A percentile compares a stretch with the other conserved stretches of the same genome.
Evolutionary conservation across 1,139 yeast genomes (phyloP).

Genomic region (Saccharomyces hybrid): DNA sequence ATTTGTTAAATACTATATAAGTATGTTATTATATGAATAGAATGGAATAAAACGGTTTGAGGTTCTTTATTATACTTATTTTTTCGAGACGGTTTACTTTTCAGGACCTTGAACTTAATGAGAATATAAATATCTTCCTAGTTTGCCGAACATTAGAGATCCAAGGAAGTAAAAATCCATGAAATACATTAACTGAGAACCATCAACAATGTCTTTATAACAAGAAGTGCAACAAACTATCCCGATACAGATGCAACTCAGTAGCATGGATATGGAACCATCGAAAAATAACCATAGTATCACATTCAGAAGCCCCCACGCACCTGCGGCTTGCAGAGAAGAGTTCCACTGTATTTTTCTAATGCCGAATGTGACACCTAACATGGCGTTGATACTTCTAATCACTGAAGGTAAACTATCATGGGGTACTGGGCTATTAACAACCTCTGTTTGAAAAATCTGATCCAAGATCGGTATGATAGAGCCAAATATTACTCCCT

Average conservation of each 20-base stretch:
- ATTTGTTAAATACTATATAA: background rate
- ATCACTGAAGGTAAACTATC: constrained; percentile 37
- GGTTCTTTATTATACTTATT: no score
- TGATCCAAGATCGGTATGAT: constrained; percentile 56
- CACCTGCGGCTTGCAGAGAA: constrained; percentile 63
- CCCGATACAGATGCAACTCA: constrained; percentile 42
- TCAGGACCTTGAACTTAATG: constrained; percentile 13
- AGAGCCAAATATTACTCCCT: constrained; percentile 59
- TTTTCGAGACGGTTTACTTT: background rate
- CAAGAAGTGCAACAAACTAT: constrained; percentile 35
- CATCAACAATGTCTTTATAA: constrained; percentile 22
- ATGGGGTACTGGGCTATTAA: constrained; percentile 17
- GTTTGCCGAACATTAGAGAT: constrained; percentile 58
- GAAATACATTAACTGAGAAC: constrained; percentile 26
- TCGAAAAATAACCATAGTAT: constrained; percentile 77
- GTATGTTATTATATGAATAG: background rate
- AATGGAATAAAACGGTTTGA: background rate
- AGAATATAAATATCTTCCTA: constrained; percentile 45
- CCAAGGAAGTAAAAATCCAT: constrained; percentile 57
- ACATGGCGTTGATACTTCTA: constrained; percentile 64
- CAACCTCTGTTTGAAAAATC: constrained; percentile 12
- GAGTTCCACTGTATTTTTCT: constrained; percentile 76
- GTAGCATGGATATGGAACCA: constrained; percentile 60
- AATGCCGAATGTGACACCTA: constrained; percentile 79
- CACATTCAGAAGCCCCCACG: constrained; percentile 71